phyloP scores from a whole-genome alignment of 2,329 filamentous ascomycete species.

The Aspergillus quadrilineatus region DNA sequence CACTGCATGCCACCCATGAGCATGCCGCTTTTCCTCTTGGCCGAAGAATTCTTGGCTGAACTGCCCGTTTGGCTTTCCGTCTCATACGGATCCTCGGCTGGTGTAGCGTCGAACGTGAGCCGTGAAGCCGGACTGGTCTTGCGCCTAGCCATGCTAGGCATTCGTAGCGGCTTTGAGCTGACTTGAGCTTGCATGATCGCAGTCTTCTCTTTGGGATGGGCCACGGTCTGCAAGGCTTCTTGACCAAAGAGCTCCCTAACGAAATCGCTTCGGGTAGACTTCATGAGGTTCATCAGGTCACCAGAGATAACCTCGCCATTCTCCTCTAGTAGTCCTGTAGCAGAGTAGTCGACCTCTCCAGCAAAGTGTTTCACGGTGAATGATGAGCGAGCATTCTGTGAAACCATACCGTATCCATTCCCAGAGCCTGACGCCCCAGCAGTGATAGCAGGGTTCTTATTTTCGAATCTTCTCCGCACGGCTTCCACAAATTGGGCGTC shows the following conservation, averaged over 20 bases:
- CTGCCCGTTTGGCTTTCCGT: conserved; percentile 35
- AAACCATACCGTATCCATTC: conserved; percentile 85
- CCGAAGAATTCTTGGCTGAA: conserved; percentile 26
- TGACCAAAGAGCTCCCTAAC: conserved; percentile 92
- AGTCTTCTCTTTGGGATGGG: conserved; percentile 86
- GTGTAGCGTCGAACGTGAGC: conserved; percentile 34
- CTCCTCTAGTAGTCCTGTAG: conserved; percentile 84
- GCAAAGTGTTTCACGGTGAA: conserved; percentile 96
- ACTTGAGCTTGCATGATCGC: conserved; percentile 96
- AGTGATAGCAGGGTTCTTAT: conserved; percentile 86
- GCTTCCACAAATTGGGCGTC: conserved; percentile 90
- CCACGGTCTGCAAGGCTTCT: conserved; percentile 84
- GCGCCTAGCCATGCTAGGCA: conserved; percentile 85
- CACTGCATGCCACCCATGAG: conserved; percentile 62
- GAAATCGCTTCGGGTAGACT: conserved; percentile 82
- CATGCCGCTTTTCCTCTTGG: conserved; percentile 41
- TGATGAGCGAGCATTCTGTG: conserved; percentile 72
- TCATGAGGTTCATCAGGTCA: conserved; percentile 92
- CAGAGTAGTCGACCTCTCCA: conserved; percentile 90
- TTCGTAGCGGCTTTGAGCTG: conserved; percentile 88
- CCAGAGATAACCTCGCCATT: conserved; percentile 95
- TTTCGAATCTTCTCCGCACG: conserved; percentile 86
- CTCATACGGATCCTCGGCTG: conserved; percentile 43
- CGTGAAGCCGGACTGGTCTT: conserved; percentile 61
- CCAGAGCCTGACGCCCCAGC: conserved; percentile 71